Base-by-base conservation (phyloP, 176 grass and related monocot genomes). In the Olyra latifolia region DNA sequence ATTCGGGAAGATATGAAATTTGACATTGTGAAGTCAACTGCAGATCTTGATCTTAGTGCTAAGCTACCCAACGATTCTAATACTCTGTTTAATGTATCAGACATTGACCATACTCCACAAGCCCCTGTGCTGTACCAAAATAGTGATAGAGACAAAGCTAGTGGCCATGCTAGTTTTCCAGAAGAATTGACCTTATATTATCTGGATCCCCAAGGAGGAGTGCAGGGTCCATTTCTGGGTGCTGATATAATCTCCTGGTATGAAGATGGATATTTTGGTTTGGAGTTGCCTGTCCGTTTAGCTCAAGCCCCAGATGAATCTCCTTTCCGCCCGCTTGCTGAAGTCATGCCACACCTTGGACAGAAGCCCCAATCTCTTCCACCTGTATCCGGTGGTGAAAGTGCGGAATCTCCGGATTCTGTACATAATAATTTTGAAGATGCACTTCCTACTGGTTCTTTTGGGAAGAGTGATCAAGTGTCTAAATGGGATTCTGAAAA, bases 141-240 rank as follows among this genome's bases (percentile, higher is more conserved):
- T 28, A 81, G 8, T 63, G 62, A 87, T 40, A 23, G 40, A 32
- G 83, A 82, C 25, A 58, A 94, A 72, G 44, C 42, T 62, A 30
- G 84, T 53, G 72, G 47, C 50, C 82, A 80, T 52, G 63, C 52
- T 77, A 76, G 63, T 72, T 62, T 50, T 76, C 91, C 85, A 53
- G 93, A 99, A 67, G 93, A 99, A 24, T 72, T 99, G 76, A 99
- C 92, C 48, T 88, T 99, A 52, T 99, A 80, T 80, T 99, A 99
- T 81, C 82, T 80, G 75, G 97, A 99, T 81, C 97, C 97, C 13
- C 97, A 99, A 86, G 97, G 97, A 68, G 88, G 84, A 8, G 84
- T 95, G 62, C 97, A 99, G 68, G 97, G 97, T 42, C 93, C 97
- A 77, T 99, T 99, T 84, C 76, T 93, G 39, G 93, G 93, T 68